These are phyloP conservation scores for Tylopilus plumbeoviolaceoides DNA, from an alignment of 768 basidiomycete species.

Conservation along the genomic window DNA sequence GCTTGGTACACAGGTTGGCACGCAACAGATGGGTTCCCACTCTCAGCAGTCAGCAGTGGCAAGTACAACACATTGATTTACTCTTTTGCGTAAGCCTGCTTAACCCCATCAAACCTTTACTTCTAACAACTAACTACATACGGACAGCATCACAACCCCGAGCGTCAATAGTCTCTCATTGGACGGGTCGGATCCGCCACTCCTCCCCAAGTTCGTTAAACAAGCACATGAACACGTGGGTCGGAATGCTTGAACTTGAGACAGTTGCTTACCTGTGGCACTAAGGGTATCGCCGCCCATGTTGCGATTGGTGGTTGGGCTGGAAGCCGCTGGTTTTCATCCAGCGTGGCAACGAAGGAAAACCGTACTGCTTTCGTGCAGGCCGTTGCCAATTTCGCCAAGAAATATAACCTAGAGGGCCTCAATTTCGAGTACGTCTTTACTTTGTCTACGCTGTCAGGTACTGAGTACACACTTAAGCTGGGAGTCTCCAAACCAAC, in stretches of 20 bases:
- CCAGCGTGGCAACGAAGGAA: constrained; percentile 48
- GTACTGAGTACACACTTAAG: constrained; percentile 11
- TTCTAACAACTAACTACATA: background rate
- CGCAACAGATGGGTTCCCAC: constrained; percentile 45
- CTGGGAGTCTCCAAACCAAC: background rate
- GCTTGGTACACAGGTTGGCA: constrained; percentile 21
- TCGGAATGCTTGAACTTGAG: background rate
- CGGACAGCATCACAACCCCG: constrained; percentile 32
- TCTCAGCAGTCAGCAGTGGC: constrained; percentile 57
- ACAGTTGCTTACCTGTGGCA: background rate
- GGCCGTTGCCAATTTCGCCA: constrained; percentile 47
- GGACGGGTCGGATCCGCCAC: constrained; percentile 39
- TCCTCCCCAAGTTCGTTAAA: constrained; percentile 56
- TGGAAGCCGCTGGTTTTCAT: constrained; percentile 61
- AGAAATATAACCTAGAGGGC: constrained; percentile 52
- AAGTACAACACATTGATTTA: constrained; percentile 71
- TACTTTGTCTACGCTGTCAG: background rate
- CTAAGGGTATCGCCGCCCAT: constrained; percentile 51
- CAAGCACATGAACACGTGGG: constrained; percentile 37
- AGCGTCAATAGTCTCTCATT: constrained; percentile 32
- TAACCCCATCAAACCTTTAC: background rate
- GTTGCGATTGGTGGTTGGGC: constrained; percentile 71
- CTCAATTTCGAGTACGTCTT: constrained; percentile 36
- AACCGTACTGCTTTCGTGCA: constrained; percentile 65
- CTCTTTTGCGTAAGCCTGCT: constrained; percentile 52